Evolutionary conservation across 169 alveolate genomes (phyloP), one percentile per base, ranked within the genome.

Genomic region (Eimeria mitis): DNA sequence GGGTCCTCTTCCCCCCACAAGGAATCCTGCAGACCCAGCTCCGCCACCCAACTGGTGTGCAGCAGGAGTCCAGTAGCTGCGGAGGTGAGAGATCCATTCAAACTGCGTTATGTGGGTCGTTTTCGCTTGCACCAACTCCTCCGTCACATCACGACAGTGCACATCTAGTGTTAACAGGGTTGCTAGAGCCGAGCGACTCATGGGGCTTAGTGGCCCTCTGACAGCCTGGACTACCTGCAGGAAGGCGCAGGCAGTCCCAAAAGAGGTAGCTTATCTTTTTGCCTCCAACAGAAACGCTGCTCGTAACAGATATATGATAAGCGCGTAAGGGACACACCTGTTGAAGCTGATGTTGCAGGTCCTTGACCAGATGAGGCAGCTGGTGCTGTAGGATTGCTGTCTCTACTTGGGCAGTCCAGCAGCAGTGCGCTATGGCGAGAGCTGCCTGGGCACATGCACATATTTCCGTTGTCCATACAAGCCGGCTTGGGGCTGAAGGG

Each of bases 41-140:
- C 63, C 81, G 11, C 83, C 85, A 40, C 87, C 61, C 79, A 84
- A 65, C 47, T 28, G 71, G 75, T 54, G 65, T 11, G 96, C 96
- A 13, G 91, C 73, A 37, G 94, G 94, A 78, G 96, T 91, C 98
- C 97, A 97, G 96, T 97, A 98, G 95, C 97, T 97, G 37, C 99
- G 97, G 89, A 99, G 97, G 97, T 98, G 98, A 23, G 98, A 97
- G 34, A 97, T 97, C 99, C 99, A 99, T 89, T 98, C 99, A 94
- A 98, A 99, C 92, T 98, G 98, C 85, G 97, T 95, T 25, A 96
- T 95, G 21, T 97, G 91, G 61, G 52, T 21, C 37, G 97, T 97
- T 31, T 87, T 88, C 76, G 88, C 89, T 76, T 96, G 95, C 73
- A 63, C 61, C 59, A 98, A 79, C 59, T 96, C 97, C 78, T 97